phyloP scores from a whole-genome alignment of 176 grass and related monocot genomes.

The Panicum miliaceum region DNA sequence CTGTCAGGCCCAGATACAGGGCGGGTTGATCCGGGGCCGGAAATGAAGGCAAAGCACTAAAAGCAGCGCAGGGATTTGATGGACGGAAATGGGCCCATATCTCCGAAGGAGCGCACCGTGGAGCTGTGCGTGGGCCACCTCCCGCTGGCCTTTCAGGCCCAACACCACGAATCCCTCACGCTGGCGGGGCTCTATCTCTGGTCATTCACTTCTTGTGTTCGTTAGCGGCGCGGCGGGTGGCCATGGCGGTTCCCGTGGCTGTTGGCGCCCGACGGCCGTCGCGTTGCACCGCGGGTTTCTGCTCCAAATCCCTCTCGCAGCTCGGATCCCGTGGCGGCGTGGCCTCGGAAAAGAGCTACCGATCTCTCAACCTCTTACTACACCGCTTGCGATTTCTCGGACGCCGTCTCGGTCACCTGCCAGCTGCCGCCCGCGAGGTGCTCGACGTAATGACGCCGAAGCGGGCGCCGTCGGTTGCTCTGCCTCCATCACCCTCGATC shows the following conservation, averaged over 20 bases:
- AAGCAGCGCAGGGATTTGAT: background rate
- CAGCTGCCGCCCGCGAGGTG: background rate
- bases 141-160: background rate
- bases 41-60: background rate
- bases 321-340: background rate
- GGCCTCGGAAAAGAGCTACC: background rate
- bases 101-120: background rate
- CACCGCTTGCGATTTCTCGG: background rate
- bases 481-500: background rate
- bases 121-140: background rate
- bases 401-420: background rate
- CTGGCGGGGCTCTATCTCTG: background rate
- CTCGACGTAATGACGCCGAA: conserved; percentile 30
- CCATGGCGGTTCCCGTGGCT: background rate
- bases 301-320: background rate
- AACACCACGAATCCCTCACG: background rate
- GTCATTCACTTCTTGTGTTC: background rate
- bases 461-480: background rate
- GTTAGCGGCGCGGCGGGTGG: background rate
- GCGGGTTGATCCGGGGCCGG: background rate
- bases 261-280: background rate
- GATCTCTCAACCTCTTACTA: background rate
- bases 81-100: background rate
- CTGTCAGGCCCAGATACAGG: background rate
- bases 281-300: background rate